Evolutionary conservation across 495 filamentous ascomycete species (phyloP).

Genomic region (Aspergillus asperescens): DNA sequence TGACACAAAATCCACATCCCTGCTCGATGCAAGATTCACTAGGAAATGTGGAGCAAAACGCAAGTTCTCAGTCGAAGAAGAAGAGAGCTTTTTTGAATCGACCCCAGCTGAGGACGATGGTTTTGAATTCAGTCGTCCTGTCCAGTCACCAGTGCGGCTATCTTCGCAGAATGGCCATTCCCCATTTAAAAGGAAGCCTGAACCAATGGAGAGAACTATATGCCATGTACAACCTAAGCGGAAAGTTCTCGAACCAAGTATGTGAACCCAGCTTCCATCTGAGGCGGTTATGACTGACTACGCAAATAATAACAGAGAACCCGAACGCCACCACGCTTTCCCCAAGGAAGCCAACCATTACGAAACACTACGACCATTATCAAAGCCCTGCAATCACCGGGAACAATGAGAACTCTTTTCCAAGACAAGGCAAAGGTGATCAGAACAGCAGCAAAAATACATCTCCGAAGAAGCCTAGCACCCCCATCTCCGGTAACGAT

Average conservation of each 20-base stretch:
- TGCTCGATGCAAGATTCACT: neutral
- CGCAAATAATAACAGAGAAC: conserved; percentile 44
- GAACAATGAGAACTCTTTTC: neutral
- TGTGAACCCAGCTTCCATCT: conserved; percentile 20
- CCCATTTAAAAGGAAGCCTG: conserved; percentile 19
- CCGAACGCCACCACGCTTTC: conserved; percentile 43
- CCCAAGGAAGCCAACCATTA: conserved; percentile 22
- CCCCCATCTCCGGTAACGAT: neutral
- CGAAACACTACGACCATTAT: neutral
- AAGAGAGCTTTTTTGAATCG: conserved; percentile 26
- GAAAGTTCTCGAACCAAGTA: conserved; percentile 58
- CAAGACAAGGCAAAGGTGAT: neutral
- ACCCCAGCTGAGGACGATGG: conserved; percentile 33
- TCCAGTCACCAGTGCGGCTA: conserved; percentile 12
- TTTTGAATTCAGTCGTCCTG: conserved; percentile 45
- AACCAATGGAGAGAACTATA: conserved; percentile 16
- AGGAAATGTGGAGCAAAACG: conserved; percentile 54
- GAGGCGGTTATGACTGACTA: neutral
- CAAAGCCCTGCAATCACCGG: neutral
- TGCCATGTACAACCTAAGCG: conserved; percentile 28
- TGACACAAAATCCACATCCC: neutral
- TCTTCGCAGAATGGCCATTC: conserved; percentile 14
- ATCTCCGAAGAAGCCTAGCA: neutral
- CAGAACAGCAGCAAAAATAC: neutral
- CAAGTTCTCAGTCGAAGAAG: conserved; percentile 56